Conservation (phyloP, 2,329 filamentous ascomycete genomes). For the Lizonia empirigonia region DNA sequence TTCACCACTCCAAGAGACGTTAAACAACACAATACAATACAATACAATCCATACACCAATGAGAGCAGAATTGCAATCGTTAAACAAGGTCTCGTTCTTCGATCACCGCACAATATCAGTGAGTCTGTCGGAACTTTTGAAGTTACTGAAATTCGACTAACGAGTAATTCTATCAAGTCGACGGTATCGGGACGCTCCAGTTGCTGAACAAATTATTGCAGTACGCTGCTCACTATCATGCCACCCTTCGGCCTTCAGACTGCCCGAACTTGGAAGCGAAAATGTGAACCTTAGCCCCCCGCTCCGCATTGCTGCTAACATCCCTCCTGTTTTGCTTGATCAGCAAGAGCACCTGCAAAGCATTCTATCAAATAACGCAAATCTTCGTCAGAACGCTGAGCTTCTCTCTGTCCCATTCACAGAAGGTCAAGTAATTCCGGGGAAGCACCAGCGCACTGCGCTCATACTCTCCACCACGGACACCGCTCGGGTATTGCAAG, state of each 20-base stretch:
- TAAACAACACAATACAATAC: no score
- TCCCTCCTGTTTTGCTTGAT: conserved; percentile 4
- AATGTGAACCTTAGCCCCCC: conserved; percentile 30
- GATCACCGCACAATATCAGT: background rate
- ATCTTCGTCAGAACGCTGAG: background rate
- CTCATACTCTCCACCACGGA: conserved; percentile 7
- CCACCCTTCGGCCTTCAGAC: background rate
- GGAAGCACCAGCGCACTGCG: conserved; percentile 18
- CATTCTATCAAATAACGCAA: conserved; percentile 7
- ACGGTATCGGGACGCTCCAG: background rate
- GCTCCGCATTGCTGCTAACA: conserved; percentile 15
- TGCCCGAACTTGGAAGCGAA: conserved; percentile 31
- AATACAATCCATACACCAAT: no score
- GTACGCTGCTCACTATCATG: background rate
- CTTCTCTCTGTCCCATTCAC: background rate
- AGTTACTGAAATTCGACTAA: no score
- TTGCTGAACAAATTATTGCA: background rate
- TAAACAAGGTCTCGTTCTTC: background rate
- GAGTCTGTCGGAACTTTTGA: background rate
- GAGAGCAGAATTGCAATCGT: background rate
- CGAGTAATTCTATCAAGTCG: background rate
- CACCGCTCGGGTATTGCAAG: conserved; percentile 10
- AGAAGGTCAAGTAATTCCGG: background rate
- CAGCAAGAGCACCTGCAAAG: conserved; percentile 3
- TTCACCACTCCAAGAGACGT: no score